These are phyloP conservation scores for Citropsis articulata DNA, from an alignment of 345 rosid genomes.

Conservation along the genomic window DNA sequence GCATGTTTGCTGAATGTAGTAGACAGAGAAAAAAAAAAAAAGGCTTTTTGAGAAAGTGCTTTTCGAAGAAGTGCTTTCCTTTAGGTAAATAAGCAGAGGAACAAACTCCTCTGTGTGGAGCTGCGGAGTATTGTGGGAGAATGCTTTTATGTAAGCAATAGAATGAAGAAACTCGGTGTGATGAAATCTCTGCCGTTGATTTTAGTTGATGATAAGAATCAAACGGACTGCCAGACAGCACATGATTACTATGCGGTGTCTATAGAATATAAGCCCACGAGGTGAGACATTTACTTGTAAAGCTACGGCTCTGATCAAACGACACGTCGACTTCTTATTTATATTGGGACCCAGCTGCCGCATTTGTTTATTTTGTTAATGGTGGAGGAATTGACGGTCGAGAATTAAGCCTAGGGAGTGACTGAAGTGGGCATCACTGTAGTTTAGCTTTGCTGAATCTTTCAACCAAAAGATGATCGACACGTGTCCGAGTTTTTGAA, in stretches of 20 bases:
- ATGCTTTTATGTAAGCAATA: background rate
- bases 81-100: background rate
- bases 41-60: slow-evolving; percentile 1
- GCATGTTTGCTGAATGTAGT: slow-evolving; percentile 24
- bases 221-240: background rate
- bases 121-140: background rate
- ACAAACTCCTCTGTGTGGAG: background rate
- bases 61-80: background rate
- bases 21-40: background rate
- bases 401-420: background rate
- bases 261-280: background rate
- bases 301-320: slow-evolving; percentile 6
- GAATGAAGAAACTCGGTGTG: background rate
- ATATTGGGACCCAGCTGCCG: background rate
- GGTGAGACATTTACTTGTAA: background rate
- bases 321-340: slow-evolving; percentile 19
- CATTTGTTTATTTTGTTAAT: background rate
- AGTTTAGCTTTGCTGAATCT: background rate
- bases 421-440: background rate
- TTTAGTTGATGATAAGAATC: background rate
- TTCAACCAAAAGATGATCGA: background rate
- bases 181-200: background rate
- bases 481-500: background rate
- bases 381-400: background rate
- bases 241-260: background rate